phyloP scores from a whole-genome alignment of 2,329 filamentous ascomycete genomes.

The Claviceps maximensis region DNA sequence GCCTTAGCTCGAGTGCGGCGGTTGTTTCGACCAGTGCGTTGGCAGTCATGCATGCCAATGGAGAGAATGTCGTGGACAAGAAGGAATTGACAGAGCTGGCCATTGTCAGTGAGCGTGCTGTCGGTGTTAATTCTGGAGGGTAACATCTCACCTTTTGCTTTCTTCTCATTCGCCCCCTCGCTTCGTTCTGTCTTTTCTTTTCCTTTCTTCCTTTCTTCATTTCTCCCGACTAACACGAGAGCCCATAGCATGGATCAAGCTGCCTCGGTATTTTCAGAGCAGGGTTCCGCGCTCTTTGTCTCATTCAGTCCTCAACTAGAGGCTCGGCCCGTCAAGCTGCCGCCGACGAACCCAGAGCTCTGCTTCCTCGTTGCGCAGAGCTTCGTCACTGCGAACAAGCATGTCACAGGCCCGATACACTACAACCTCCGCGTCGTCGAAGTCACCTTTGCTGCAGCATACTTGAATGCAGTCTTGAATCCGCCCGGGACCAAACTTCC shows the following conservation, averaged over 20 bases:
- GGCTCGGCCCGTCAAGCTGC: slow-evolving; percentile 69
- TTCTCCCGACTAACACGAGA: not conserved
- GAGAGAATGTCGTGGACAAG: slow-evolving; percentile 68
- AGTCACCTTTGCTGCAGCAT: slow-evolving; percentile 73
- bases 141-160: slow-evolving; percentile 26
- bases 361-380: slow-evolving; percentile 91
- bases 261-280: slow-evolving; percentile 83
- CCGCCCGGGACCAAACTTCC: slow-evolving; percentile 49
- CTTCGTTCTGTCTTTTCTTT: too few species aligned
- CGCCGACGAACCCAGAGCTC: slow-evolving; percentile 66
- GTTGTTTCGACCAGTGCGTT: slow-evolving; percentile 85
- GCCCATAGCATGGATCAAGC: slow-evolving; percentile 79
- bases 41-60: slow-evolving; percentile 77
- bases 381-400: slow-evolving; percentile 88
- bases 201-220: too few species aligned
- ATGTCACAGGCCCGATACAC: slow-evolving; percentile 81
- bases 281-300: slow-evolving; percentile 78
- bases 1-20: slow-evolving; percentile 84
- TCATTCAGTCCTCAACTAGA: slow-evolving; percentile 71
- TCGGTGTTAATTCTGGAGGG: slow-evolving; percentile 94
- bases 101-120: slow-evolving; percentile 84
- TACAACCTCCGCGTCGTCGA: slow-evolving; percentile 97
- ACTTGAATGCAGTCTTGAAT: slow-evolving; percentile 45
- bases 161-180: not conserved
- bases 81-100: slow-evolving; percentile 84